Evolutionary conservation across 371 early-diverging fungal species (phyloP), one percentile per base, ranked within the genome.

Genomic region (Rhizopus stolonifer): DNA sequence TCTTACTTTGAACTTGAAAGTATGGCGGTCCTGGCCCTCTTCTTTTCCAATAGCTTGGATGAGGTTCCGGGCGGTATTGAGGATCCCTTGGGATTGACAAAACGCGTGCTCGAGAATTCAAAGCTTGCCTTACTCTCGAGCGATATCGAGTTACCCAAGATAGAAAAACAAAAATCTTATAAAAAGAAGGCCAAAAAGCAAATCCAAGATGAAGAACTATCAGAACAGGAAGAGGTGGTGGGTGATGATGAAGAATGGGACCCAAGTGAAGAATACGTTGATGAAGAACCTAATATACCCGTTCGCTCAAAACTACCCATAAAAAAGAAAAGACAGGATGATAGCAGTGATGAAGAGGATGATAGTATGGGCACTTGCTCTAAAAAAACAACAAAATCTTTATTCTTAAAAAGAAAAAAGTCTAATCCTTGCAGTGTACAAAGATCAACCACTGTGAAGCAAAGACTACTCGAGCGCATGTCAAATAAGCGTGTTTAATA

Each of bases 381-480:
- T 42, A 40, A 19, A 29, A 42, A 21, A n/a, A 18, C 13, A 14
- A 14, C 33, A 40, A n/a, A n/a, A n/a, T n/a, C n/a, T n/a, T n/a
- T 34, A 9, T 17, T 9, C 11, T 19, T 21, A 22, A 38, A 22
- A 24, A 8, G 18, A 17, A 42, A 13, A 13, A 45, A 9, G 14
- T 44, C 34, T n/a, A 40, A n/a, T n/a, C n/a, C n/a, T n/a, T n/a
- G n/a, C n/a, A n/a, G n/a, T n/a, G n/a, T n/a, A n/a, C n/a, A n/a
- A n/a, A n/a, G n/a, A n/a, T n/a, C n/a, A n/a, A 38, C 42, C 39
- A 54, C 66, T 0, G 66, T 60, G 9, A 66, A 66, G 33, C 61
- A 66, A 34, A 53, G 66, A 11, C 42, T 66, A 32, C 36, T 66
- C 23, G 61, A 60, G 32, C 52, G 66, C n/a, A 58, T 64, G 5